Evolutionary conservation across 768 basidiomycete species (phyloP), one percentile per base, ranked within the genome.

Genomic region (Mycena chlorophos): DNA sequence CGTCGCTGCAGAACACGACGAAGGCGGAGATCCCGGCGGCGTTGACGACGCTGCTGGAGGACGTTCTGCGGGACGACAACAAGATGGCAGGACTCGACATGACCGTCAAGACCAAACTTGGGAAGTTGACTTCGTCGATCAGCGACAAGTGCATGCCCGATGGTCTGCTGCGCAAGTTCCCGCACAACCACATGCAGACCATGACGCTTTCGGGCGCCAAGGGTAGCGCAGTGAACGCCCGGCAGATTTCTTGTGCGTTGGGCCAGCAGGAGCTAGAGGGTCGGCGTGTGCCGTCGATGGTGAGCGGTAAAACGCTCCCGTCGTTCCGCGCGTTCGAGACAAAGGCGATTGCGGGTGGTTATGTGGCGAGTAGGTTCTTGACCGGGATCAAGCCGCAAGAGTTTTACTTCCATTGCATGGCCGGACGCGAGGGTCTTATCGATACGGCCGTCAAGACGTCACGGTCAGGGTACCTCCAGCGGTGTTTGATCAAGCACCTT

Each of bases 371-470:
- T 70, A 93, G 97, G 30, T 99, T 99, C 81, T 82, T 99, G 77
- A 98, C 97, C 5, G 97, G 97, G 52, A 86, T 99, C 70, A 91
- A 89, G 64, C 97, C 97, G 0, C 97, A 99, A 69, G 97, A 99
- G 71, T 99, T 98, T 74, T 99, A 97, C 76, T 99, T 99, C 81
- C 97, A 99, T 74, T 98, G 97, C 69, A 99, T 99, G 97, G 97
- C 97, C 55, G 97, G 97, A 50, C 85, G 97, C 63, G 97, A 99
- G 76, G 97, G 97, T 67, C 82, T 99, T 34, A 99, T 99, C 66
- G 97, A 99, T 67, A 99, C 97, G 4, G 97, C 97, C 31, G 96
- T 99, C 69, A 99, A 99, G 76, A 99, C 97, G 3, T 92, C 90
- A 59, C 94, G 97, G 52, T 98, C 97, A 3, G 97, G 97, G 19